Base-by-base conservation (phyloP, 495 filamentous ascomycete genomes). In the Penicillium egyptiacum region DNA sequence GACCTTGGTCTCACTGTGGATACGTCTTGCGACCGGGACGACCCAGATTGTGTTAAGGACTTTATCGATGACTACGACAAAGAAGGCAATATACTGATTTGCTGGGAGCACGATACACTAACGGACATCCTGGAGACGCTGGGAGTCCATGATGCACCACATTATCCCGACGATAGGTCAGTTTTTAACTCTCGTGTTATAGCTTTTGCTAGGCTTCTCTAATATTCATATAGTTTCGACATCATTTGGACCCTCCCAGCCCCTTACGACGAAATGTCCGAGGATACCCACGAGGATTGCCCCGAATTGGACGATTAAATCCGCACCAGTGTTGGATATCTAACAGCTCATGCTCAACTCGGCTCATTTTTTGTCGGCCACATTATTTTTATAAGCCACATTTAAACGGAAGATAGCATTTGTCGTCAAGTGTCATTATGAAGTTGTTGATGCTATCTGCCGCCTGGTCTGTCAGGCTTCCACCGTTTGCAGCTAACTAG, bases 31-130 rank as follows among this genome's bases (percentile, higher is more conserved):
- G 70, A 72, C 57, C 75, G 77, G 1, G 73, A 81, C 50, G 80
- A 85, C 46, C 47, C 62, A 0, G 55, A 71, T 7, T 82, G 76
- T 43, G 81, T 83, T 3, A 68, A 71, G 51, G 56, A 79, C 4
- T 74, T 72, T 1, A 74, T 82, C 1, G 60, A 79, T 4, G 57
- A 39, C 1, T 83, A 81, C 31, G 28, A 59, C 0, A 80, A 80
- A 2, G 54, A 61, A 0, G 80, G 79, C 28, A 85, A 85, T 59
- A 78, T 85, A 10, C 62, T 85, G 6, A 76, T 85, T 43, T 85
- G 80, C 70, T 84, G 82, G 82, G 75, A 84, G 57, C 81, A 85
- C 59, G 66, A 70, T 26, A 59, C 65, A 14, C 61, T 81, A 41
- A 75, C 69, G n/a, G 72, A 78, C 60, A 79, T 83, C 52, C 69